Conservation (phyloP, 257 asterid species). For the Echium plantagineum region DNA sequence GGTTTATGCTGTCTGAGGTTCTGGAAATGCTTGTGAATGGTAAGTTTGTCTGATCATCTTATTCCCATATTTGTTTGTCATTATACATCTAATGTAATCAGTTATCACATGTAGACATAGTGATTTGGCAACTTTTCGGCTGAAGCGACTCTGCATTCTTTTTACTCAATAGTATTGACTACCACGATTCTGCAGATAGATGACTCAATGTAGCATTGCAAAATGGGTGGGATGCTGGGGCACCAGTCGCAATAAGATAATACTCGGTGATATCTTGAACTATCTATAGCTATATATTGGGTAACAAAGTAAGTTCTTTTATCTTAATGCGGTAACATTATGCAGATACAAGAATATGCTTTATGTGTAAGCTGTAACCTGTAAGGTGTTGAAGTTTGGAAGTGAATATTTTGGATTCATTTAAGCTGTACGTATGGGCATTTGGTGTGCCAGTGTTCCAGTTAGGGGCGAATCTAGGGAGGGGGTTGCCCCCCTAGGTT, state of each 20-base stretch:
- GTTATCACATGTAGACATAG: too few species aligned
- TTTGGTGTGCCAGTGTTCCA: too few species aligned
- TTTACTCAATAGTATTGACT: too few species aligned
- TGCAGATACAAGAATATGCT: background rate
- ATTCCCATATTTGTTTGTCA: background rate
- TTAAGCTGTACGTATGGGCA: too few species aligned
- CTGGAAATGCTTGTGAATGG: background rate
- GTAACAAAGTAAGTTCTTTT: background rate
- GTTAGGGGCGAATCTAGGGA: too few species aligned
- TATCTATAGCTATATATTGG: too few species aligned
- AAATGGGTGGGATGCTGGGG: background rate
- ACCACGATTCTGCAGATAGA: background rate
- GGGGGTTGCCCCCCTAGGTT: too few species aligned
- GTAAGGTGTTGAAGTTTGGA: background rate
- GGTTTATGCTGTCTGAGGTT: conserved; percentile 52
- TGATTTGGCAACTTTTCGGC: too few species aligned
- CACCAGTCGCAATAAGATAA: background rate
- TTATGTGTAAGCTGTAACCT: background rate
- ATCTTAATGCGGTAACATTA: background rate
- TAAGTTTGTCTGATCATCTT: background rate
- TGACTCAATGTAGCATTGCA: background rate
- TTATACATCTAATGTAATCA: too few species aligned
- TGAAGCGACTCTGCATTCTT: too few species aligned
- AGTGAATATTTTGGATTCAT: background rate
- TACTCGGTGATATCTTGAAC: too few species aligned